Evolutionary conservation across 768 basidiomycete species (phyloP).

Genomic region (Leucogyrophana mollusca): DNA sequence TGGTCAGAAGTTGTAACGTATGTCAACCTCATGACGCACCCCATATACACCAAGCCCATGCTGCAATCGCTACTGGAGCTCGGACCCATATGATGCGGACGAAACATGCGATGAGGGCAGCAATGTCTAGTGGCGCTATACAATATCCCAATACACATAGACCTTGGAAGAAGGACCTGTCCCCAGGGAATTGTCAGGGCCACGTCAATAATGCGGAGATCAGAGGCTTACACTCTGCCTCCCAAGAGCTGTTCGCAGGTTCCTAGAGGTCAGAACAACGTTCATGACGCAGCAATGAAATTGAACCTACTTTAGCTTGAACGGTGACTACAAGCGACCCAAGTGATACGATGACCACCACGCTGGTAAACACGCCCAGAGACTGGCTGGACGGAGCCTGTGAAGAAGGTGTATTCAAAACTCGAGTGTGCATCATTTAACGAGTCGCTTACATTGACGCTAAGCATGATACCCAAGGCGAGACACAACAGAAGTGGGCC

Average conservation of each 20-base stretch:
- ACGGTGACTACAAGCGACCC: conserved; percentile 91
- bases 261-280: conserved; percentile 3
- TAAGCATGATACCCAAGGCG: conserved; percentile 78
- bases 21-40: conserved; percentile 49
- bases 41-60: conserved; percentile 98
- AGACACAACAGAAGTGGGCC: conserved; percentile 87
- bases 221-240: conserved; percentile 67
- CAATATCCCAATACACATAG: conserved; percentile 95
- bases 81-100: conserved; percentile 85
- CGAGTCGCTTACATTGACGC: conserved; percentile 61
- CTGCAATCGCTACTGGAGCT: conserved; percentile 78
- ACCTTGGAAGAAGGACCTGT: conserved; percentile 92
- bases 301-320: conserved; percentile 79
- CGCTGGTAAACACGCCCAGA: conserved; percentile 87
- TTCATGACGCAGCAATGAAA: neutral
- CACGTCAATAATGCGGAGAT: neutral
- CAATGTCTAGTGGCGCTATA: conserved; percentile 88
- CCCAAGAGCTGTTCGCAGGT: conserved; percentile 58
- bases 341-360: conserved; percentile 89
- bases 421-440: neutral
- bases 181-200: conserved; percentile 2
- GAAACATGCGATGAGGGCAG: conserved; percentile 84
- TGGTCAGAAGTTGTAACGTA: neutral
- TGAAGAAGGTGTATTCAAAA: conserved; percentile 1
- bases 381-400: conserved; percentile 85